A percentile compares a stretch with the other conserved stretches of the same genome.
Conservation (phyloP, 2,329 filamentous ascomycete species). For the Colletotrichum neosansevieriae region DNA sequence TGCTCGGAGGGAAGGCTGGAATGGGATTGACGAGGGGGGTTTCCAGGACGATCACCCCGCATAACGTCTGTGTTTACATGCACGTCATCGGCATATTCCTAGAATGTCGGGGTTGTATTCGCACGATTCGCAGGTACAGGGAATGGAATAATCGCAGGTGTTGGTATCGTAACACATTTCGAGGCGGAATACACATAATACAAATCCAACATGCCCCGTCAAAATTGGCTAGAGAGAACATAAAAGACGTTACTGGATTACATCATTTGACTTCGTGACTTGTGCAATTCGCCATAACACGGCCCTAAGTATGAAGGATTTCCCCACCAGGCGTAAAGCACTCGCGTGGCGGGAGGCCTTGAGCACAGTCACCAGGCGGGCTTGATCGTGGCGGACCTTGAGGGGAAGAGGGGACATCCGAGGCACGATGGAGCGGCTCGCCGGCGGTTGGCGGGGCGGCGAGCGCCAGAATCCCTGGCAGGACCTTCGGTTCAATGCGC, state of each 20-base stretch:
- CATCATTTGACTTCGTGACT: too few relatives aligned
- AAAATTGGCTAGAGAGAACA: too few relatives aligned
- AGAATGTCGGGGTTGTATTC: not conserved
- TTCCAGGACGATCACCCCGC: not conserved
- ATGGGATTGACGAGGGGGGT: constrained; percentile 9
- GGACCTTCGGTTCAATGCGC: constrained; percentile 12
- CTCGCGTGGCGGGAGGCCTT: not conserved
- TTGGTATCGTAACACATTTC: not conserved
- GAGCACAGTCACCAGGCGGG: not conserved
- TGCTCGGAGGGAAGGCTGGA: constrained; percentile 1
- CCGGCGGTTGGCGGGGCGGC: constrained; percentile 11
- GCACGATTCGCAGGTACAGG: too few relatives aligned
- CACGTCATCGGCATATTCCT: not conserved
- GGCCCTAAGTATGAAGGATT: not conserved
- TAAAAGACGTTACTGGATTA: too few relatives aligned
- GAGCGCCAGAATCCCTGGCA: constrained; percentile 15
- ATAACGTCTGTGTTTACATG: not conserved
- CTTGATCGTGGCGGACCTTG: not conserved
- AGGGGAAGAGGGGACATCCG: not conserved
- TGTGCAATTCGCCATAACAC: too few relatives aligned
- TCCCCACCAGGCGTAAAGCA: not conserved
- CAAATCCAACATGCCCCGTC: too few relatives aligned
- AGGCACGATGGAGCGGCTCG: constrained; percentile 23
- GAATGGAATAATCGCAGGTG: not conserved
- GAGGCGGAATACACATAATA: too few relatives aligned